Percentiles rank a stretch among this genome's conserved stretches.
phyloP scores from a whole-genome alignment of 306 rosid genomes.

The Glycine tomentella region DNA sequence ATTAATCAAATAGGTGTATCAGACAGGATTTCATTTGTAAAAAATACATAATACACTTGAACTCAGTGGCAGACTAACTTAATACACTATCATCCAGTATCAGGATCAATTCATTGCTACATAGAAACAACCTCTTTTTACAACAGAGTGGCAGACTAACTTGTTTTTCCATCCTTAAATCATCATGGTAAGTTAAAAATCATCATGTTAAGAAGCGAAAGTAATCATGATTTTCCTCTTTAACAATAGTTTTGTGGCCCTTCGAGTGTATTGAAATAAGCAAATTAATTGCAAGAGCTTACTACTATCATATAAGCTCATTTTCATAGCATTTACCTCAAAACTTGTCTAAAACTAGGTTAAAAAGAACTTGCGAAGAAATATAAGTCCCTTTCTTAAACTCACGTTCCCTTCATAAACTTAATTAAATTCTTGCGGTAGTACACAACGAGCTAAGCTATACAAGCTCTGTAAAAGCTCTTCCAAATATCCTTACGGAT shows the following conservation, averaged over 20 bases:
- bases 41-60: no score
- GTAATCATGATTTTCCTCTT: not conserved
- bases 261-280: not conserved
- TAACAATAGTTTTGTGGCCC: not conserved
- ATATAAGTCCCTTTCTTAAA: not conserved
- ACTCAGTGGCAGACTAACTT: no score
- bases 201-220: not conserved
- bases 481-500: not conserved
- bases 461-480: not conserved
- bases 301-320: not conserved
- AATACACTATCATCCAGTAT: no score
- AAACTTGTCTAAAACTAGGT: not conserved
- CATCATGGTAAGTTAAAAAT: not conserved
- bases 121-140: no score
- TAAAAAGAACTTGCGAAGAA: not conserved
- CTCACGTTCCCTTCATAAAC: not conserved
- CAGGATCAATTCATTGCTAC: no score
- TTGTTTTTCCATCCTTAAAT: no score
- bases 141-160: no score
- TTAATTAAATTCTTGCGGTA: not conserved
- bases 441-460: not conserved
- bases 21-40: no score
- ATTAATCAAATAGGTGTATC: no score
- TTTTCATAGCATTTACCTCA: not conserved
- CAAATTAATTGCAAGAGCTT: not conserved